phyloP scores from a whole-genome alignment of 352 stramenopile genomes.

The Globisporangium radiosum region DNA sequence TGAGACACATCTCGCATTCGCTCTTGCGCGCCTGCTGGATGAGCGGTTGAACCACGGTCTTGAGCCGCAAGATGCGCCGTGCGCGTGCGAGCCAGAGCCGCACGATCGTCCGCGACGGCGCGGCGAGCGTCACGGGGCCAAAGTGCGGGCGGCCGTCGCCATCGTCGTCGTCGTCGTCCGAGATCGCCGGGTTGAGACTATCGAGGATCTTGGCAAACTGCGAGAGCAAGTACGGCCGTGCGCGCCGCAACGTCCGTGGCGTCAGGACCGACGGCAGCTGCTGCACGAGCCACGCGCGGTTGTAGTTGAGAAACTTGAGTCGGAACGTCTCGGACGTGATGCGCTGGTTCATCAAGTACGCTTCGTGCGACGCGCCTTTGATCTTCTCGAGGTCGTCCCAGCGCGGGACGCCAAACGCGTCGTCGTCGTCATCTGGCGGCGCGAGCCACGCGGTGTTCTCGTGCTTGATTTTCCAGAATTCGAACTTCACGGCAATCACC shows the following conservation, averaged over 20 bases:
- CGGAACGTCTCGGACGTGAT: constrained; percentile 96
- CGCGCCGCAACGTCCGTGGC: constrained; percentile 86
- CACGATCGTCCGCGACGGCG: constrained; percentile 88
- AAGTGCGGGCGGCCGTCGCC: constrained; percentile 64
- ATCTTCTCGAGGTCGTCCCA: constrained; percentile 92
- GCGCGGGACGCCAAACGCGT: constrained; percentile 81
- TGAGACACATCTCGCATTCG: constrained; percentile 94
- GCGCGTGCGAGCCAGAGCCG: constrained; percentile 90
- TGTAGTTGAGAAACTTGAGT: constrained; percentile 98
- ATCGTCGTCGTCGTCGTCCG: constrained; percentile 90
- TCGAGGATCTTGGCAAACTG: constrained; percentile 96
- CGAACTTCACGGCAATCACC: constrained; percentile 81
- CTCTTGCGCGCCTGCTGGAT: constrained; percentile 89
- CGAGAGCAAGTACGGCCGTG: constrained; percentile 92
- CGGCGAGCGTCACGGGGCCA: constrained; percentile 87
- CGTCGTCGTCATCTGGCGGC: constrained; percentile 85
- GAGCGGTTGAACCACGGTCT: constrained; percentile 86
- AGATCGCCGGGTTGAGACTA: constrained; percentile 92
- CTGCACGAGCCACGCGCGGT: constrained; percentile 94
- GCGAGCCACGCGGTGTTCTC: constrained; percentile 95
- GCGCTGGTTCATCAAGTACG: constrained; percentile 96
- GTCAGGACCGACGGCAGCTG: constrained; percentile 95
- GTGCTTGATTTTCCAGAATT: constrained; percentile 95
- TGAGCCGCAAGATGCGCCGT: constrained; percentile 73
- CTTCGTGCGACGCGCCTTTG: constrained; percentile 91